Percentiles rank a stretch among this genome's conserved stretches.
These are phyloP conservation scores for Suhomyces terraborum DNA, from an alignment of 1,139 yeast species.

Conservation along the genomic window DNA sequence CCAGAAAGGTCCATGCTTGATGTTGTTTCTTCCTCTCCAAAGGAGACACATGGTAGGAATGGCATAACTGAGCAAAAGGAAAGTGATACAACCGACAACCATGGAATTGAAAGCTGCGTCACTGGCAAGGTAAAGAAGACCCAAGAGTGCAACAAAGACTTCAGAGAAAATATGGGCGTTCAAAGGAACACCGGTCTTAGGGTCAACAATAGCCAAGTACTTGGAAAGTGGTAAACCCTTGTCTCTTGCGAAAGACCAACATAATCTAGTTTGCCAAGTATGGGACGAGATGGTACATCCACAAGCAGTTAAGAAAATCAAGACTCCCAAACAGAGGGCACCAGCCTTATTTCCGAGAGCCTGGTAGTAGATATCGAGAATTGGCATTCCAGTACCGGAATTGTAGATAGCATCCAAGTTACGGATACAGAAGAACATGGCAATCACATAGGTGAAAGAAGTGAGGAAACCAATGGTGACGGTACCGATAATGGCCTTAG, in stretches of 20 bases:
- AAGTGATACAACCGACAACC: conserved; percentile 49
- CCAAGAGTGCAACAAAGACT: conserved; percentile 41
- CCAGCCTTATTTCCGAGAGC: conserved; percentile 57
- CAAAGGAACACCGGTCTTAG: conserved; percentile 46
- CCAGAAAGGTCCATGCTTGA: conserved; percentile 67
- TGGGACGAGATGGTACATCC: conserved; percentile 74
- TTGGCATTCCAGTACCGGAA: conserved; percentile 61
- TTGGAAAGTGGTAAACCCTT: conserved; percentile 48
- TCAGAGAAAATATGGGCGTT: conserved; percentile 48
- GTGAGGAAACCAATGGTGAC: conserved; percentile 67
- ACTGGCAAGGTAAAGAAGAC: conserved; percentile 43
- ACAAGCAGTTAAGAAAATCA: conserved; percentile 61
- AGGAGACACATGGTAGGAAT: conserved; percentile 54
- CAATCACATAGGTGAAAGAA: conserved; percentile 57
- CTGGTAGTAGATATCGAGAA: conserved; percentile 61
- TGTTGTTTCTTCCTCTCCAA: conserved; percentile 56
- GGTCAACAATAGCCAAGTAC: conserved; percentile 43
- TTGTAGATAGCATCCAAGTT: conserved; percentile 49
- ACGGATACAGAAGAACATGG: conserved; percentile 63
- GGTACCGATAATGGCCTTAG: conserved; percentile 63
- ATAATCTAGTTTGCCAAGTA: conserved; percentile 74
- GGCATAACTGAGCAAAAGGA: conserved; percentile 42
- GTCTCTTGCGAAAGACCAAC: conserved; percentile 81
- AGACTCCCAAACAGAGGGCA: conserved; percentile 58
- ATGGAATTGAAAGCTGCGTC: conserved; percentile 49